These are phyloP conservation scores for Ceratocystiopsis brevicomis DNA, from an alignment of 2,329 filamentous ascomycete species.

Conservation along the genomic window DNA sequence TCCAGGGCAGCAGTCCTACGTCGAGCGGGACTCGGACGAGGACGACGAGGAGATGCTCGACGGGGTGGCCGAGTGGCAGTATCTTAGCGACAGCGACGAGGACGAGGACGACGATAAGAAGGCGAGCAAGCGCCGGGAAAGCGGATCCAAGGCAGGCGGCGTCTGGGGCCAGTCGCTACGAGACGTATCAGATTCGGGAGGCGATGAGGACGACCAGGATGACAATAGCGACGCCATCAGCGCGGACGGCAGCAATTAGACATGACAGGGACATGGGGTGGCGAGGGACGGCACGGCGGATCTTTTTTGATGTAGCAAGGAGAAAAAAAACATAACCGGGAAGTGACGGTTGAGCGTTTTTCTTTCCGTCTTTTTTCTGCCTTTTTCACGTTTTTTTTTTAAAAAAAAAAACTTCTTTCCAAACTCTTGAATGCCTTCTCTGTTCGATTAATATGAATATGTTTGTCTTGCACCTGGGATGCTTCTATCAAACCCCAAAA, in stretches of 20 bases:
- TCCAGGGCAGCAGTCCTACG: constrained; percentile 28
- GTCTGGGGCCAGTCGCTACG: constrained; percentile 6
- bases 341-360: no score
- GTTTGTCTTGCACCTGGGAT: no score
- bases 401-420: no score
- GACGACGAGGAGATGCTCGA: constrained; percentile 44
- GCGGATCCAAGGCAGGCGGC: not conserved
- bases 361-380: not conserved
- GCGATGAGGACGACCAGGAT: not conserved
- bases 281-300: no score
- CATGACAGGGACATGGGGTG: no score
- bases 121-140: not conserved
- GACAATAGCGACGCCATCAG: constrained; percentile 1
- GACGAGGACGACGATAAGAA: constrained; percentile 3
- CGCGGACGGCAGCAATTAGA: constrained; percentile 1
- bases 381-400: not conserved
- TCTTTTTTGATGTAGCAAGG: not conserved
- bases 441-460: no score
- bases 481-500: no score
- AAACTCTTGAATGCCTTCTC: not conserved
- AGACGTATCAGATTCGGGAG: constrained; percentile 5
- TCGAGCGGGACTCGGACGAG: constrained; percentile 36
- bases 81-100: constrained; percentile 19
- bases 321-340: no score
- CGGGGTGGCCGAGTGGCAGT: constrained; percentile 40